A percentile compares a stretch with the other conserved stretches of the same genome.
These are phyloP conservation scores for Ceratobasidium sp. DNA, from an alignment of 1,284 basidiomycete genomes.

Conservation along the genomic window DNA sequence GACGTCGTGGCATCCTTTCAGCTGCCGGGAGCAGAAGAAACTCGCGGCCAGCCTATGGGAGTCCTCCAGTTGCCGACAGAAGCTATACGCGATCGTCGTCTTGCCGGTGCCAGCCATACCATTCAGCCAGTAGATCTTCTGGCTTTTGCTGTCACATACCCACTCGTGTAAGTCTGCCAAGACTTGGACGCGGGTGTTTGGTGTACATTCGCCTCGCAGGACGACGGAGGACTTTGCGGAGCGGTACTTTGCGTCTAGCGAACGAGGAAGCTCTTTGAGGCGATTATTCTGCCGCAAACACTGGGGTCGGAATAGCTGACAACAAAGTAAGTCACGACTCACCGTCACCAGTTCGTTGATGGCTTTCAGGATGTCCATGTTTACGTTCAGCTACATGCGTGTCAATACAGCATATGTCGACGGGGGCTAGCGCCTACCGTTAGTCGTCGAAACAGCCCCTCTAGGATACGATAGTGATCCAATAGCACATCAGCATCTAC, in stretches of 20 bases:
- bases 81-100: background rate
- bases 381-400: background rate
- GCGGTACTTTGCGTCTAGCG: background rate
- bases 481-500: background rate
- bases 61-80: background rate
- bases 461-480: background rate
- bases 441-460: background rate
- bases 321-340: background rate
- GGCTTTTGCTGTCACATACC: background rate
- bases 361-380: background rate
- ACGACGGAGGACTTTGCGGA: background rate
- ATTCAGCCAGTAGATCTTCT: background rate
- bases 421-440: background rate
- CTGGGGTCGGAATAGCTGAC: background rate
- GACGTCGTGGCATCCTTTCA: slow-evolving; percentile 7
- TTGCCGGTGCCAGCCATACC: no score
- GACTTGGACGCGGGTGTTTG: background rate
- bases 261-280: background rate
- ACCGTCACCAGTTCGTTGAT: slow-evolving; percentile 1
- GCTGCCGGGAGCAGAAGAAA: slow-evolving; percentile 22
- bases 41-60: background rate
- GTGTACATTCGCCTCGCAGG: background rate
- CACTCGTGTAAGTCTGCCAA: background rate
- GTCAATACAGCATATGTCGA: no score
- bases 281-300: background rate